Conservation (phyloP, 202 grass and related monocot genomes). For the Dendrocalamus latiflorus region DNA sequence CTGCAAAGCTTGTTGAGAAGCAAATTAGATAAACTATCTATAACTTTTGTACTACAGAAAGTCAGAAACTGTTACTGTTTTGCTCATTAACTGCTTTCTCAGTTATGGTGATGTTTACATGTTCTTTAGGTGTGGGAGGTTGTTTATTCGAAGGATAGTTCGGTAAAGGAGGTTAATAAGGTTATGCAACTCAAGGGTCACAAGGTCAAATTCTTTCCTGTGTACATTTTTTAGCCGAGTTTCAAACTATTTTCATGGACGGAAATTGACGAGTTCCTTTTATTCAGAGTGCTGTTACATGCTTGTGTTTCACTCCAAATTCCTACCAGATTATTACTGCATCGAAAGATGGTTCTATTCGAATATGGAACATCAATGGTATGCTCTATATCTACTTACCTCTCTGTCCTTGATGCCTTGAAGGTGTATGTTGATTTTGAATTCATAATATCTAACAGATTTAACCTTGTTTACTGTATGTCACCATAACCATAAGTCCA, state of each 20-base stretch:
- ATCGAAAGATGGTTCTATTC: conserved; percentile 89
- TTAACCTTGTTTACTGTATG: too few species aligned
- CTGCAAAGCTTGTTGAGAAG: too few species aligned
- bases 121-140: conserved; percentile 85
- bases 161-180: conserved; percentile 81
- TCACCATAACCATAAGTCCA: too few species aligned
- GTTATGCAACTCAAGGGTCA: conserved; percentile 98
- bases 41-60: too few species aligned
- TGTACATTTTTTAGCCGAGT: neutral
- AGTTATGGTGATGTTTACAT: conserved; percentile 22
- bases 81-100: neutral
- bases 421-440: too few species aligned
- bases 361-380: conserved; percentile 97
- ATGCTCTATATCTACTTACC: too few species aligned
- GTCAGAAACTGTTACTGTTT: neutral
- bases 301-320: conserved; percentile 76
- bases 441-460: too few species aligned
- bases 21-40: too few species aligned
- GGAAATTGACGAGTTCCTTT: neutral
- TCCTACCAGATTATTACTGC: conserved; percentile 83
- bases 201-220: conserved; percentile 44
- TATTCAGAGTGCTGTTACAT: conserved; percentile 76
- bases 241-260: neutral
- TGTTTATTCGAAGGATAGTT: conserved; percentile 88
- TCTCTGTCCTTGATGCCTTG: too few species aligned